phyloP scores from a whole-genome alignment of 805 yeast genomes.

The Nakazawaea wickerhamii region DNA sequence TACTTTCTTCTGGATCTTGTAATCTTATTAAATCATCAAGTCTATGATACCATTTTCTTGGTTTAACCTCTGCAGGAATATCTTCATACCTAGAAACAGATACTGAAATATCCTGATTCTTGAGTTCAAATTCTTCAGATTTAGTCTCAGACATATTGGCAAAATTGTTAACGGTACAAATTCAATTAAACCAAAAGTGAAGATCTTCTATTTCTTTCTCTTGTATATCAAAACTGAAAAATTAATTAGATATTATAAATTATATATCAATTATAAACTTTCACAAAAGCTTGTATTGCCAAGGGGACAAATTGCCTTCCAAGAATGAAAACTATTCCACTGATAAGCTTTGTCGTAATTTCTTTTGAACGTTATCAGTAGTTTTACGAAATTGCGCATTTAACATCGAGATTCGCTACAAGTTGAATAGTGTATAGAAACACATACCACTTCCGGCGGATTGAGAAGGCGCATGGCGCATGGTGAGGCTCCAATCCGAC shows the following conservation, averaged over 20 bases:
- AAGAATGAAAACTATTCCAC: not conserved
- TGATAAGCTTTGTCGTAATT: not conserved
- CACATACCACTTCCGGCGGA: too few species aligned
- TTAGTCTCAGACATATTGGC: not conserved
- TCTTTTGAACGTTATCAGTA: not conserved
- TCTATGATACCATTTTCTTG: not conserved
- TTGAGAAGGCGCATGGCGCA: too few species aligned
- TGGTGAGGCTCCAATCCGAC: too few species aligned
- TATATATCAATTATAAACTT: too few species aligned
- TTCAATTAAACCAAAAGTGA: too few species aligned
- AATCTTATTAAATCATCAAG: constrained; percentile 1
- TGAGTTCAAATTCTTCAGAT: not conserved
- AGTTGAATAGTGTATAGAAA: not conserved
- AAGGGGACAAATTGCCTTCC: not conserved
- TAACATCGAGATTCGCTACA: not conserved
- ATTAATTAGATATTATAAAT: too few species aligned
- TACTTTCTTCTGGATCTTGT: constrained; percentile 7
- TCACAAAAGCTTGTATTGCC: not conserved
- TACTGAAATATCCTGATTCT: not conserved
- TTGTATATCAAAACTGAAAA: too few species aligned
- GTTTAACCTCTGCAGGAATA: not conserved
- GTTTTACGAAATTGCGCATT: not conserved
- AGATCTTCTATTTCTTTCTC: too few species aligned
- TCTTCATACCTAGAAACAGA: not conserved
- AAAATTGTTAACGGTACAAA: too few species aligned